Base-by-base conservation (phyloP, 2,329 filamentous ascomycete genomes). In the Pezicula neosporulosa region DNA sequence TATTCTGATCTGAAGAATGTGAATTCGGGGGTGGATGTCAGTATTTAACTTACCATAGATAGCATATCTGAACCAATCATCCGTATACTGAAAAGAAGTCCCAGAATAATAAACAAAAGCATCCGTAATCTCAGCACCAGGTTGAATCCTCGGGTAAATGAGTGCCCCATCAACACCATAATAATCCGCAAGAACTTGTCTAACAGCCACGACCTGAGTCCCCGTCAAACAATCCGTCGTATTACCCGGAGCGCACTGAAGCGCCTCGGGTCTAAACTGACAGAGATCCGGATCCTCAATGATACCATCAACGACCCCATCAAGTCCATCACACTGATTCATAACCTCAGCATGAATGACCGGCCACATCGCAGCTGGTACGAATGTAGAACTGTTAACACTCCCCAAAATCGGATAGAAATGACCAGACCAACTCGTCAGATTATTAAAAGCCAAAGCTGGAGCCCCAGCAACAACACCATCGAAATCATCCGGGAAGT, bases 131-230 rank as follows among this genome's bases (percentile, higher is more conserved):
- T 72, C 71, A 9, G 64, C 56, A 15, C 77, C 77, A 6, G 74
- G 76, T 46, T 77, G 71, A 61, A 80, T 71, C n/a, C 72, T 68
- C 2, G 77, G 77, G 59, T 74, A 80, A 15, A 78, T 68, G 2
- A 80, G 62, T 4, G 67, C 65, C 42, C 76, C 76, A 36, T 72
- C 62, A 5, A 63, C 65, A 50, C 71, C 66, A 55, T 70, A 66
- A 30, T 77, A 68, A 37, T 72, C 71, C 12, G 64, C 63, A 59
- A 72, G 75, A 15, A 75, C 66, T 1, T 69, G 57, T 37, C 70
- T 65, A 13, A 79, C 73, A 0, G 71, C 74, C 7, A 66, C 55
- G 39, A 72, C 67, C 61, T 80, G 76, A 0, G 62, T 63, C 10
- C 62, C 52, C 1, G 68, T 77, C 37, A 81, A 67, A 58, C 75